These are phyloP conservation scores for Cladosporium sphaerospermum DNA, from an alignment of 2,329 filamentous ascomycete species.

Conservation along the genomic window DNA sequence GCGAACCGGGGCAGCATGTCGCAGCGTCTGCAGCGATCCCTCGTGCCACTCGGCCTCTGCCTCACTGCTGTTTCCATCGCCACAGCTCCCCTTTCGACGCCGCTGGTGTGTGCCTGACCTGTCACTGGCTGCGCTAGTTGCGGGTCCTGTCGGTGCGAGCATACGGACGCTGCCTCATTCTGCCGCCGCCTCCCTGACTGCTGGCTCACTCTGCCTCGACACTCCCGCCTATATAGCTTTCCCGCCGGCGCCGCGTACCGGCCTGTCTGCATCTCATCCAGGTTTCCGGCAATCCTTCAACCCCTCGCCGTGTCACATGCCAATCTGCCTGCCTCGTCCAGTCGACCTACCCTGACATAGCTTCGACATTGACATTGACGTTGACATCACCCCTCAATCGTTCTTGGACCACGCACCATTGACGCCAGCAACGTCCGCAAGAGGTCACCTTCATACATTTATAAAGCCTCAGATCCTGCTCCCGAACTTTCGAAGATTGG, in stretches of 20 bases:
- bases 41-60: constrained; percentile 31
- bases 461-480: too few species aligned
- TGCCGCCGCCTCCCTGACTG: not conserved
- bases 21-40: constrained; percentile 26
- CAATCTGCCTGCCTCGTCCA: not conserved
- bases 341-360: not conserved
- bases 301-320: not conserved
- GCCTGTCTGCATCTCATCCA: constrained; percentile 17
- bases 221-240: constrained; percentile 19
- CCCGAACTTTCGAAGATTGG: too few species aligned
- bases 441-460: too few species aligned
- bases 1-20: constrained; percentile 25
- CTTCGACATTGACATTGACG: not conserved
- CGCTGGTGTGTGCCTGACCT: constrained; percentile 27
- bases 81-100: constrained; percentile 21
- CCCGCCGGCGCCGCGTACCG: constrained; percentile 20
- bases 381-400: too few species aligned
- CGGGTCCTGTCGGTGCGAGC: constrained; percentile 18
- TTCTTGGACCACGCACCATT: too few species aligned
- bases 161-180: constrained; percentile 19
- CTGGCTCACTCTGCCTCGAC: not conserved
- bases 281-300: constrained; percentile 11
- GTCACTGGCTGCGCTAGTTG: constrained; percentile 26
- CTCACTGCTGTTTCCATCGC: constrained; percentile 29
- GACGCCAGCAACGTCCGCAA: too few species aligned